phyloP scores from a whole-genome alignment of 2,329 filamentous ascomycete genomes.

The Diaporthe destruens region DNA sequence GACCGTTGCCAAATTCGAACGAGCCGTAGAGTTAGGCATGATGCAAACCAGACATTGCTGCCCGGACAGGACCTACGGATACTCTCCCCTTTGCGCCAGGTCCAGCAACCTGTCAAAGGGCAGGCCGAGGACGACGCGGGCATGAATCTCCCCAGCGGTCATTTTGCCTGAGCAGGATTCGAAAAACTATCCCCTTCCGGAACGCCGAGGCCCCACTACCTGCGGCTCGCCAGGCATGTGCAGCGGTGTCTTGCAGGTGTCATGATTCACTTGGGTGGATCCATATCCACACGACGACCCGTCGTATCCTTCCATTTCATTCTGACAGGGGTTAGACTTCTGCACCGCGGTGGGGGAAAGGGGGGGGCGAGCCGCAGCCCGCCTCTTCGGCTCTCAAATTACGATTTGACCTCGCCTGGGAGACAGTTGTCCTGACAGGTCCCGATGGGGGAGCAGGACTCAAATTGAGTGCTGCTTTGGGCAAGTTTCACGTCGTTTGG shows the following conservation, averaged over 20 bases:
- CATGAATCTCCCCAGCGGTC: slow-evolving; percentile 15
- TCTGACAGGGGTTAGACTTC: slow-evolving; percentile 20
- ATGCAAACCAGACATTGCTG: slow-evolving; percentile 8
- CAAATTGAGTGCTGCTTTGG: slow-evolving; percentile 3
- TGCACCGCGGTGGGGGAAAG: slow-evolving; percentile 3
- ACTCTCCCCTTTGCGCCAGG: slow-evolving; percentile 2
- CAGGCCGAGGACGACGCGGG: slow-evolving; percentile 12
- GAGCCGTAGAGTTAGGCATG: slow-evolving; percentile 7
- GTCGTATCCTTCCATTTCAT: slow-evolving; percentile 24
- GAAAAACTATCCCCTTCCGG: slow-evolving; percentile 18
- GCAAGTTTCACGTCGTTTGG: slow-evolving; percentile 13
- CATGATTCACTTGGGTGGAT: slow-evolving; percentile 35
- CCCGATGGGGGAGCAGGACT: neutral
- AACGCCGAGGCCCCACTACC: neutral
- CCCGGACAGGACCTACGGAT: slow-evolving; percentile 2
- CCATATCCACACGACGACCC: slow-evolving; percentile 23
- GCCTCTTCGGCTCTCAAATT: slow-evolving; percentile 10
- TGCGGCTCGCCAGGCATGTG: slow-evolving; percentile 15
- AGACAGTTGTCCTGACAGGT: neutral
- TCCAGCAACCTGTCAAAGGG: slow-evolving; percentile 20
- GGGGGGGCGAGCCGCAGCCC: no score
- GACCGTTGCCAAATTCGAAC: slow-evolving; percentile 14
- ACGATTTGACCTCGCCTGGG: slow-evolving; percentile 14
- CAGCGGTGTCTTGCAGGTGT: slow-evolving; percentile 36
- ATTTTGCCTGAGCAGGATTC: slow-evolving; percentile 9